These are phyloP conservation scores for Coleophoma crateriformis DNA, from an alignment of 2,329 filamentous ascomycete species.

Conservation along the genomic window DNA sequence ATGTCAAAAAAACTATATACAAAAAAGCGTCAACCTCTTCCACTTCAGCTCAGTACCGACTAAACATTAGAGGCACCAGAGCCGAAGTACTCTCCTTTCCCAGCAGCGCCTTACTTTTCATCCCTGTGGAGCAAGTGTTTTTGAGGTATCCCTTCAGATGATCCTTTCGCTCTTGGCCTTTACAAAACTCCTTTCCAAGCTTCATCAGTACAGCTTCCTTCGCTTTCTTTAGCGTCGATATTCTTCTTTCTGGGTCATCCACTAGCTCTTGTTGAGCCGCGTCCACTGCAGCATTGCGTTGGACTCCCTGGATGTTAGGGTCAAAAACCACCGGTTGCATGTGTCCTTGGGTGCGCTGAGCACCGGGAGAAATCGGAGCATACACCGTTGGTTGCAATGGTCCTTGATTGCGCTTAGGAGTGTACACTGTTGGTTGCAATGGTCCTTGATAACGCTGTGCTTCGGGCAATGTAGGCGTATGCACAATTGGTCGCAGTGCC, in stretches of 20 bases:
- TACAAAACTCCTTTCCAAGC: constrained; percentile 46
- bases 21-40: neutral
- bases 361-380: constrained; percentile 37
- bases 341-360: constrained; percentile 12
- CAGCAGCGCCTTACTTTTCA: constrained; percentile 15
- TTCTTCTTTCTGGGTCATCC: constrained; percentile 49
- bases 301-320: constrained; percentile 47
- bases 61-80: constrained; percentile 57
- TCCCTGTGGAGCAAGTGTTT: constrained; percentile 16
- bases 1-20: neutral
- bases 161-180: constrained; percentile 17
- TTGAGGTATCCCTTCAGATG: constrained; percentile 17
- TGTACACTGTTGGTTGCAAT: neutral
- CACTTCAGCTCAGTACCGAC: constrained; percentile 26
- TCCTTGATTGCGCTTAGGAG: constrained; percentile 39
- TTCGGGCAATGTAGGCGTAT: constrained; percentile 45
- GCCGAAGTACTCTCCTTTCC: constrained; percentile 44
- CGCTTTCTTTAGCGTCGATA: constrained; percentile 49
- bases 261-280: constrained; percentile 49
- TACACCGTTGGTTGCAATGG: neutral
- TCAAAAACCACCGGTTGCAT: constrained; percentile 53
- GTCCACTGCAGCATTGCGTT: constrained; percentile 53
- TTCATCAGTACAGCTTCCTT: constrained; percentile 56
- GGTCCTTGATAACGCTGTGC: constrained; percentile 44
- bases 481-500: constrained; percentile 44